These are phyloP conservation scores for Moricandia arvensis DNA, from an alignment of 345 rosid genomes.

Conservation along the genomic window DNA sequence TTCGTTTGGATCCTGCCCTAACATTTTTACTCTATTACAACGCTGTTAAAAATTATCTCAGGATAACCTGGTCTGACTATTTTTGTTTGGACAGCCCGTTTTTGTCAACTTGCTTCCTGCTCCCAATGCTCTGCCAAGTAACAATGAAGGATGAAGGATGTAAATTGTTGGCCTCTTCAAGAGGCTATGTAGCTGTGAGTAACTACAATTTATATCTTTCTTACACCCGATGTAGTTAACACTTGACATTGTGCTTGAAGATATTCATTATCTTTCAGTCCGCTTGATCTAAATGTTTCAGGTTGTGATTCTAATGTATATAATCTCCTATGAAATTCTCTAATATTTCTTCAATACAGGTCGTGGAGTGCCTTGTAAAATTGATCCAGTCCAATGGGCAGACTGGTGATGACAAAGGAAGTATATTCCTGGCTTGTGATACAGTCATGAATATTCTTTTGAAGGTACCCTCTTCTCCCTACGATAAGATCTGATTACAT, in stretches of 20 bases:
- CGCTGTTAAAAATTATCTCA: constrained; percentile 24
- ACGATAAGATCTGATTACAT: background rate
- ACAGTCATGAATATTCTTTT: constrained; percentile 75
- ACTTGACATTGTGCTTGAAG: constrained; percentile 1
- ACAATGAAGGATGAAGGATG: constrained; percentile 75
- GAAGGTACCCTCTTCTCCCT: constrained; percentile 53
- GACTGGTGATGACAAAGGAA: constrained; percentile 44
- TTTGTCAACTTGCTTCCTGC: constrained; percentile 66
- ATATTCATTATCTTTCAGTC: background rate
- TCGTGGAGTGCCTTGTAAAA: constrained; percentile 66
- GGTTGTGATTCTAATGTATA: background rate
- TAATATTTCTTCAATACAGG: constrained; percentile 44
- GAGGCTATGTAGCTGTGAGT: constrained; percentile 69
- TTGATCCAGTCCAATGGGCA: constrained; percentile 43
- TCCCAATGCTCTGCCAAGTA: constrained; percentile 86
- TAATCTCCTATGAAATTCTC: background rate
- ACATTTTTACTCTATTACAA: background rate
- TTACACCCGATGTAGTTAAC: background rate
- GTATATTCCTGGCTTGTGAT: constrained; percentile 81
- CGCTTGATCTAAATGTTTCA: constrained; percentile 1
- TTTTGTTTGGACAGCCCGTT: constrained; percentile 61
- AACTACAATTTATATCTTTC: constrained; percentile 6
- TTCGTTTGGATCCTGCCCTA: constrained; percentile 25
- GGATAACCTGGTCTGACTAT: constrained; percentile 15
- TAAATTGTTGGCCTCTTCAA: constrained; percentile 52